Evolutionary conservation across 371 early-diverging fungal genomes (phyloP), one percentile per base, ranked within the genome.

Genomic region (Vairimorpha ceranae): DNA sequence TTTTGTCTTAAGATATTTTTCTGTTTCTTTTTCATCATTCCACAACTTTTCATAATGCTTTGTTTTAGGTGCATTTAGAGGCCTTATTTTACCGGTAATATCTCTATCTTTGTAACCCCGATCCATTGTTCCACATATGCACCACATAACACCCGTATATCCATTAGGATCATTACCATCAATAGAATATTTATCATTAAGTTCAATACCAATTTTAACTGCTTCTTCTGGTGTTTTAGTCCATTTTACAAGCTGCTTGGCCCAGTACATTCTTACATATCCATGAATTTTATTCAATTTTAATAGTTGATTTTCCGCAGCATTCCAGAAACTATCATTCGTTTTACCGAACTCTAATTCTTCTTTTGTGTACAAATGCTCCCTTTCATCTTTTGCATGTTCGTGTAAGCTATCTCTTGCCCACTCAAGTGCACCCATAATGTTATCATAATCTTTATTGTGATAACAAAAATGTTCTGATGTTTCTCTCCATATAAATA

Each of bases 111-210:
- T 65, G n/a, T 25, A 76, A 51, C 71, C 76, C 27, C 56, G 41
- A 51, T 76, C 76, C 65, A 70, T 65, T 14, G 61, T 2, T 12
- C 71, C 76, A 71, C 70, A 70, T 29, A 76, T 76, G 21, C 33
- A 38, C 70, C 71, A 76, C 76, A 76, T 76, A 35, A 70, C 23
- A 0, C 76, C 70, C 25, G 58, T 6, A 66, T 70, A 70, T 41
- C 71, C 70, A 64, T 70, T 65, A 15, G 71, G 71, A 71, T 70
- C 68, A 66, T 71, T 76, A 32, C 66, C 76, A 48, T 76, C 76
- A 12, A 76, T 25, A 19, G 61, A 60, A 65, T 66, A 76, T 43
- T 60, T 76, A 60, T 70, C 76, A 60, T 76, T 70, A 12, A 76
- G 46, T 17, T 35, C 6, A 48, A 70, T 48, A 29, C 56, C 56